Evolutionary conservation across 108 stramenopile species (phyloP), one percentile per base, ranked within the genome.

Genomic region (Nitzschia sp.): DNA sequence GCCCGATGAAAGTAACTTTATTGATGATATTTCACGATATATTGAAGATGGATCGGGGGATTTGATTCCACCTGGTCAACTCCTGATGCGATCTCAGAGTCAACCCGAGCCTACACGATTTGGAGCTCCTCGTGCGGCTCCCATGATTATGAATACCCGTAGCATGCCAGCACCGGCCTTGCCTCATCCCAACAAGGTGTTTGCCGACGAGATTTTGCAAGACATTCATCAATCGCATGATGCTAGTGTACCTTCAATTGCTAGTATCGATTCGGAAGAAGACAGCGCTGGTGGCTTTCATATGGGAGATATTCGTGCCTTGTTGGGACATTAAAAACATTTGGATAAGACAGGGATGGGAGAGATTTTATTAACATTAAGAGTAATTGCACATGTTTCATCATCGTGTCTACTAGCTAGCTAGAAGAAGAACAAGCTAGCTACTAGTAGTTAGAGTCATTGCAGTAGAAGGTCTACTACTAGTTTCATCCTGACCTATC

Each of bases 21-120:
- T 66, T 32, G 21, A 61, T 24, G 80, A 81, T 19, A 55, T 81
- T 19, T 35, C 66, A 17, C 65, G 68, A 29, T 78, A 62, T 66
- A 78, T 72, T 64, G 66, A 78, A 56, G 77, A 78, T 24, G 77
- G 70, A 9, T 2, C 29, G 49, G 27, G 26, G 57, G 28, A 58
- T 4, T 3, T 28, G 28, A 58, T 4, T 58, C 57, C 6, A 21
- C 19, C 24, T 24, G n/a, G n/a, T n/a, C n/a, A n/a, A n/a, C n/a
- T n/a, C n/a, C n/a, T n/a, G n/a, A n/a, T n/a, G n/a, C n/a, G n/a
- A n/a, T n/a, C n/a, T n/a, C n/a, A n/a, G n/a, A n/a, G n/a, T n/a
- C n/a, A n/a, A n/a, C 49, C 49, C 17, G 49, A 51, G 18, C 17
- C 49, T 8, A 9, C 21, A 19, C 49, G 13, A 21, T 19, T 4